Conservation (phyloP, 2,329 filamentous ascomycete genomes). For the Elsinoe australis region DNA sequence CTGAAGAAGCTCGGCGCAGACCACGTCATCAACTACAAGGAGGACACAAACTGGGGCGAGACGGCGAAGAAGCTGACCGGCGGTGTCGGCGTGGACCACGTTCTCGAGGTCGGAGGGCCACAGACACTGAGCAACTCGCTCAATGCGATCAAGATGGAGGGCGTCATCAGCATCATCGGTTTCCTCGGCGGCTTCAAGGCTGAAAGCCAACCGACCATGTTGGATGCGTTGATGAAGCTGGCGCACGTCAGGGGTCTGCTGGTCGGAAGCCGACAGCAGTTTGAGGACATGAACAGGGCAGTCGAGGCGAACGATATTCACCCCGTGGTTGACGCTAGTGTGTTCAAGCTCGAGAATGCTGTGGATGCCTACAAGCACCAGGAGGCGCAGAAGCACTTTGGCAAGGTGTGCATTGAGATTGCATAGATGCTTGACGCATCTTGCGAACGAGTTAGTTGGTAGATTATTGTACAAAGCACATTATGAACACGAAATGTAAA, state of each 20-base stretch:
- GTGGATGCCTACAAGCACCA: constrained; percentile 43
- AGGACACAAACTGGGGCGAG: constrained; percentile 48
- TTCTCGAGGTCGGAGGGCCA: constrained; percentile 60
- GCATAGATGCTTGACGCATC: constrained; percentile 24
- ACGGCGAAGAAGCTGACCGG: constrained; percentile 46
- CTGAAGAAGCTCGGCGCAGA: constrained; percentile 49
- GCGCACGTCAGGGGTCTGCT: constrained; percentile 52
- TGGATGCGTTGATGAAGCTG: constrained; percentile 44
- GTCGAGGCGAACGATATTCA: constrained; percentile 54
- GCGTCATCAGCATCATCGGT: constrained; percentile 50
- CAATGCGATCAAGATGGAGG: constrained; percentile 40
- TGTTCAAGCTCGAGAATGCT: constrained; percentile 46
- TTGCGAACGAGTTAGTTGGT: no score
- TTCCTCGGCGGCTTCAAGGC: constrained; percentile 46
- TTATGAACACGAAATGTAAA: no score
- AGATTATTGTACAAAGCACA: no score
- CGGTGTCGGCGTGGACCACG: constrained; percentile 51
- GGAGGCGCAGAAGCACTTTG: constrained; percentile 44
- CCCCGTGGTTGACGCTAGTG: constrained; percentile 51
- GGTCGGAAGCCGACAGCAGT: constrained; percentile 49
- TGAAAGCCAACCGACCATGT: constrained; percentile 44
- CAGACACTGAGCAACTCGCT: constrained; percentile 51
- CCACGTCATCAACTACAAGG: constrained; percentile 51
- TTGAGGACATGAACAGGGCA: constrained; percentile 52
- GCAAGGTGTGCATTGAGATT: constrained; percentile 36